These are phyloP conservation scores for Melaleuca quinquenervia DNA, from an alignment of 345 rosid species.

Conservation along the genomic window DNA sequence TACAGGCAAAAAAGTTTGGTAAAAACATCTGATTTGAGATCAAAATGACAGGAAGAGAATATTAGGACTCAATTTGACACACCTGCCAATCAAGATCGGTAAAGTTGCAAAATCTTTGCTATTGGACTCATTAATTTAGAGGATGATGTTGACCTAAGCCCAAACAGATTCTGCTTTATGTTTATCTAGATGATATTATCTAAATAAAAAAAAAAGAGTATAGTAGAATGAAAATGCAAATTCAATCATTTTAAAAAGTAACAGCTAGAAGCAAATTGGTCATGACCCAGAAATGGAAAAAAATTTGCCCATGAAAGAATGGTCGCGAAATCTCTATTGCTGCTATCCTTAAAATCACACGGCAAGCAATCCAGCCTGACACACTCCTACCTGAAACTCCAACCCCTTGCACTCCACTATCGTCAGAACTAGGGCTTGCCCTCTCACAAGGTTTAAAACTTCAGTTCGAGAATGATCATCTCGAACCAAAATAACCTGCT, in stretches of 20 bases:
- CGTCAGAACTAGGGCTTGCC: background rate
- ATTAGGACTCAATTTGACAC: background rate
- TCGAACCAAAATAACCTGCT: slow-evolving; percentile 10
- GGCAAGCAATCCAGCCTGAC: background rate
- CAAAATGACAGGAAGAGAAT: background rate
- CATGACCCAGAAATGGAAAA: background rate
- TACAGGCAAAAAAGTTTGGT: background rate
- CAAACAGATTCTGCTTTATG: background rate
- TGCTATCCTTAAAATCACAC: background rate
- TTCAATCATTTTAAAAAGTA: background rate
- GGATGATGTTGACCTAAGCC: background rate
- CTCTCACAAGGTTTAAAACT: background rate
- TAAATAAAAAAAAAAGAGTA: background rate
- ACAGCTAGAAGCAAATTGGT: background rate
- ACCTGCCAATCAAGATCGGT: background rate
- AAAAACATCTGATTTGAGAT: background rate
- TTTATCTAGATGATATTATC: background rate
- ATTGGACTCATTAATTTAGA: background rate
- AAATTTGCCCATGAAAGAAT: background rate
- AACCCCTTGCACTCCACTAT: slow-evolving; percentile 4
- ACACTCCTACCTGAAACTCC: slow-evolving; percentile 4
- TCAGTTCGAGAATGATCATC: background rate
- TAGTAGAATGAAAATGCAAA: background rate
- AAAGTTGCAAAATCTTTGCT: background rate
- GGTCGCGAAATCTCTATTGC: background rate